Conservation (phyloP, 371 early-diverging fungal genomes). For the Modicella reniformis region DNA sequence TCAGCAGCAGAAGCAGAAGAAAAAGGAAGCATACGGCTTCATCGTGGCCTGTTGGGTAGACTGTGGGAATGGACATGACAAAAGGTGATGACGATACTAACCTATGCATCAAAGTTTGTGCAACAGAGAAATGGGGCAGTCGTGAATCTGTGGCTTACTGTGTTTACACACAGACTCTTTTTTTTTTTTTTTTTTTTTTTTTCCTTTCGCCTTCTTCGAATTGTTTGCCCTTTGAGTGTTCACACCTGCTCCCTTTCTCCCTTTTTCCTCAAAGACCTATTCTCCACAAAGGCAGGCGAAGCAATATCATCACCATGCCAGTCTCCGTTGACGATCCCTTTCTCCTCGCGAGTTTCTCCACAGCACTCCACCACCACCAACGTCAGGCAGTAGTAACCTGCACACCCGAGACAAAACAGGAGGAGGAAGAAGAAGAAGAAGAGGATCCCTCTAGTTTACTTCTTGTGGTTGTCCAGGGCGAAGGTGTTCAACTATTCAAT, state of each 20-base stretch:
- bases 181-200: constrained; percentile 5
- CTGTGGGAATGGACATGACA: constrained; percentile 33
- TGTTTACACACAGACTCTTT: constrained; percentile 1
- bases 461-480: constrained; percentile 68
- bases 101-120: neutral
- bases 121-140: neutral
- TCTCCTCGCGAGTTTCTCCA: constrained; percentile 65
- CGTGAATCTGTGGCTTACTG: neutral
- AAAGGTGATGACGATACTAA: too few species aligned
- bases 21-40: constrained; percentile 26
- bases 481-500: constrained; percentile 68
- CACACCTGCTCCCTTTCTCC: neutral
- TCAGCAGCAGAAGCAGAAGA: neutral
- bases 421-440: constrained; percentile 28
- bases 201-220: constrained; percentile 1
- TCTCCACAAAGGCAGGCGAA: neutral
- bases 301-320: constrained; percentile 56
- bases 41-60: constrained; percentile 39
- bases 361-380: constrained; percentile 45
- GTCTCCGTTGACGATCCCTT: constrained; percentile 70
- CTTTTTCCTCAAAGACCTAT: neutral
- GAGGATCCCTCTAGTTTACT: constrained; percentile 53
- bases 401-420: constrained; percentile 40
- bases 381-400: constrained; percentile 58
- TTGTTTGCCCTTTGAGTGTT: neutral